Percentiles rank a stretch among this genome's conserved stretches.
Conservation (phyloP, 225 moss, liverwort and hornwort species). For the Bryoerythrophyllum caledonicum region DNA sequence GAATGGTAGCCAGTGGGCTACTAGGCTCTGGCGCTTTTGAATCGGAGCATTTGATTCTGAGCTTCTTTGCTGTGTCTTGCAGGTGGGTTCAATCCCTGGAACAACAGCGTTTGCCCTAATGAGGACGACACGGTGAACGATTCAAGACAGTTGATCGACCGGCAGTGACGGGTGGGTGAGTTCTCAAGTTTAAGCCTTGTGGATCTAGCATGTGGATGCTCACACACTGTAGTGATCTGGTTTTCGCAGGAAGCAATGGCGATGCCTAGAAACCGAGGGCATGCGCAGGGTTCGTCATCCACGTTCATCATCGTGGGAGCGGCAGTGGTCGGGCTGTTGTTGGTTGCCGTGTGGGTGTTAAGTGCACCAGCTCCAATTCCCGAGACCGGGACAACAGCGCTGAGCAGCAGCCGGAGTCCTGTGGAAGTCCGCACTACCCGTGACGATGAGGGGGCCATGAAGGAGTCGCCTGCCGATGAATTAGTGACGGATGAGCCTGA, state of each 20-base stretch:
- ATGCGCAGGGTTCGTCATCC: constrained; percentile 39
- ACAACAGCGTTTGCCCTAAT: not conserved
- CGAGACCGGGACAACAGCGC: not conserved
- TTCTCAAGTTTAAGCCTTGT: not conserved
- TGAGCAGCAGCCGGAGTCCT: not conserved
- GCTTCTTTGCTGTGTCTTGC: not conserved
- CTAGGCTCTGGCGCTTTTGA: too few relatives aligned
- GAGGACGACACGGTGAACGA: not conserved
- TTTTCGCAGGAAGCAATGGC: constrained; percentile 30
- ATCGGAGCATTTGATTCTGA: not conserved
- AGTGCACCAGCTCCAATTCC: constrained; percentile 50
- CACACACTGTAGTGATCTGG: not conserved
- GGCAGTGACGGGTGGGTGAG: not conserved
- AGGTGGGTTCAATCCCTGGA: not conserved
- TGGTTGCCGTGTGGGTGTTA: constrained; percentile 71
- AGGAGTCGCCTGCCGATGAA: constrained; percentile 4
- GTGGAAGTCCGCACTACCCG: not conserved
- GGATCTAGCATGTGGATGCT: not conserved
- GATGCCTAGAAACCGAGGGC: constrained; percentile 14
- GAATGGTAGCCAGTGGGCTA: not conserved
- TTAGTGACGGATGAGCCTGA: constrained; percentile 1
- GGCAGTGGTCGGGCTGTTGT: constrained; percentile 50
- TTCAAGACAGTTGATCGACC: not conserved
- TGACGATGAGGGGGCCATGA: constrained; percentile 11
- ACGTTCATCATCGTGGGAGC: constrained; percentile 42